Evolutionary conservation across 352 stramenopile species (phyloP).

Genomic region (Globisporangium irregulare): DNA sequence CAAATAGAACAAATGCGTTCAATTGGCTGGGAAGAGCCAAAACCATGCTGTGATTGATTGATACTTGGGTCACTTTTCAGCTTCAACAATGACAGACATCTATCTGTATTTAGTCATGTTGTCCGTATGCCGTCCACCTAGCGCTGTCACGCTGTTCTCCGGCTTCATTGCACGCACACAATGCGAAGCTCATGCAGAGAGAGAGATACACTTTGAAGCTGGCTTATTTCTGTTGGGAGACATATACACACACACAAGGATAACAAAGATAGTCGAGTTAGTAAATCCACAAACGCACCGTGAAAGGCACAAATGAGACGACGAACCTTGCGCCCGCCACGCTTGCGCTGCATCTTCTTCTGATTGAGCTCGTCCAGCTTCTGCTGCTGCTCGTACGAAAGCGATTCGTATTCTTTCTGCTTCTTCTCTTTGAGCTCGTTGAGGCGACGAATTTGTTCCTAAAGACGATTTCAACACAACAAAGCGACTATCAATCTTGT

Average conservation of each 20-base stretch:
- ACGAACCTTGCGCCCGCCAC: conserved; percentile 54
- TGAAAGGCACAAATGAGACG: background rate
- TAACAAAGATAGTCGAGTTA: background rate
- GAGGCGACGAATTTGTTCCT: conserved; percentile 50
- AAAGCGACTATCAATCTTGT: background rate
- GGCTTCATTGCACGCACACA: background rate
- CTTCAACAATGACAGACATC: background rate
- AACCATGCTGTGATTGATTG: background rate
- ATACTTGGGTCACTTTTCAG: background rate
- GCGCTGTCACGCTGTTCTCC: background rate
- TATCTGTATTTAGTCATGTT: background rate
- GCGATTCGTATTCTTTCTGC: conserved; percentile 67
- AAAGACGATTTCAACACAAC: background rate
- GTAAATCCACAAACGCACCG: background rate
- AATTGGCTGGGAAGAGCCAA: background rate
- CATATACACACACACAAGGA: background rate
- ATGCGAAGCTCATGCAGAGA: background rate
- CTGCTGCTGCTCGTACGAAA: conserved; percentile 83
- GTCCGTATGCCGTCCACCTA: background rate
- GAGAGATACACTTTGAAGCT: background rate
- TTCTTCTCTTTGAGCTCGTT: conserved; percentile 74
- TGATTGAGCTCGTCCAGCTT: conserved; percentile 70
- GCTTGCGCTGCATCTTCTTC: conserved; percentile 71
- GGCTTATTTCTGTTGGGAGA: background rate
- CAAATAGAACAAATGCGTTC: background rate